Evolutionary conservation across 1,284 basidiomycete species (phyloP).

Genomic region (Pseudozyma sp.): DNA sequence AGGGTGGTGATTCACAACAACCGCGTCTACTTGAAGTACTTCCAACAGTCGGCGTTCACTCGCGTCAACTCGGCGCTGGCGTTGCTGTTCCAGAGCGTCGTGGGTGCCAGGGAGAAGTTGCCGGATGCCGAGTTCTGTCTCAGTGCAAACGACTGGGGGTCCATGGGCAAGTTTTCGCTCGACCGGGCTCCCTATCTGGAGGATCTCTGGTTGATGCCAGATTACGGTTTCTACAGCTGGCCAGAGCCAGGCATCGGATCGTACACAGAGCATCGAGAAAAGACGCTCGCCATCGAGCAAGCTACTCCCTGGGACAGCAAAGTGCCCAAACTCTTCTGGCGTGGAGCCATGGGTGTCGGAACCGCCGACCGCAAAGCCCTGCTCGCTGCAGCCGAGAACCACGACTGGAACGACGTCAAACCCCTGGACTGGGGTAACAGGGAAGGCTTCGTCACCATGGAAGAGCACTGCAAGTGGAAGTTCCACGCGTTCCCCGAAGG

Average conservation of each 20-base stretch:
- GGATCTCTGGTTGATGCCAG: slow-evolving; percentile 67
- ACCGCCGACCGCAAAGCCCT: slow-evolving; percentile 57
- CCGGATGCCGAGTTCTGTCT: slow-evolving; percentile 67
- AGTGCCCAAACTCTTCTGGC: slow-evolving; percentile 58
- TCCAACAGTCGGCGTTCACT: slow-evolving; percentile 54
- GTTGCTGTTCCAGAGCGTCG: slow-evolving; percentile 54
- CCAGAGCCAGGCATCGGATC: slow-evolving; percentile 62
- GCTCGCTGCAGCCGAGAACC: slow-evolving; percentile 37
- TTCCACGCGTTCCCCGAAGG: slow-evolving; percentile 65
- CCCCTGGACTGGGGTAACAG: slow-evolving; percentile 51
- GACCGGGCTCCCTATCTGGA: slow-evolving; percentile 53
- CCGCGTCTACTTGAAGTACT: slow-evolving; percentile 59
- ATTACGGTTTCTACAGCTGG: slow-evolving; percentile 65
- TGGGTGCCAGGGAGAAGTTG: slow-evolving; percentile 53
- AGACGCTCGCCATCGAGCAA: slow-evolving; percentile 43
- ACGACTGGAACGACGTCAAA: slow-evolving; percentile 60
- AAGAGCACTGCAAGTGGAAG: slow-evolving; percentile 65
- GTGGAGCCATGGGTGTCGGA: slow-evolving; percentile 60
- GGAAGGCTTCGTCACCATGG: slow-evolving; percentile 49
- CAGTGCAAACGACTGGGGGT: slow-evolving; percentile 62
- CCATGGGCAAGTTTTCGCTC: slow-evolving; percentile 60
- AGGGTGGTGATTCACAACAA: slow-evolving; percentile 65
- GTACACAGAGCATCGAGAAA: slow-evolving; percentile 57
- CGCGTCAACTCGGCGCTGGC: slow-evolving; percentile 56
- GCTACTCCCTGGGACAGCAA: slow-evolving; percentile 54